Evolutionary conservation across 305 asterid species (phyloP).

Genomic region (Fraxinus paxiana): DNA sequence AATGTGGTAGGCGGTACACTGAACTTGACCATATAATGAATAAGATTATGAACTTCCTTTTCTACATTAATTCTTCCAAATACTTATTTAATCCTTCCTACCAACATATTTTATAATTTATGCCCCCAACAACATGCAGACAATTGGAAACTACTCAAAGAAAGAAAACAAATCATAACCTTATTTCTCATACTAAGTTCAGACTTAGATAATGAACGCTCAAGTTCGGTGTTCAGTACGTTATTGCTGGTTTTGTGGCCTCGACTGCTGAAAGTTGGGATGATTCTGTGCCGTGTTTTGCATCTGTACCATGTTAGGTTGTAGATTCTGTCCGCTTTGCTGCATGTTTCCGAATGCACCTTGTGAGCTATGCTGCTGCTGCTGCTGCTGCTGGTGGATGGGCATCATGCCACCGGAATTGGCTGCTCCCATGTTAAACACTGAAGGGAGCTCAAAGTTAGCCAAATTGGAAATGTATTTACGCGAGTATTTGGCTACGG

Average conservation of each 20-base stretch:
- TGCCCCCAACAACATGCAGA: not conserved
- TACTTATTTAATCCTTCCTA: not conserved
- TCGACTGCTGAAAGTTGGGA: slow-evolving; percentile 79
- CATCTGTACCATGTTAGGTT: slow-evolving; percentile 47
- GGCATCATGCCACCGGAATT: slow-evolving; percentile 70
- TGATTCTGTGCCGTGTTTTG: slow-evolving; percentile 68
- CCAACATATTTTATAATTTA: not conserved
- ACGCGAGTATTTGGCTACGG: not conserved
- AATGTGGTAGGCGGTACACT: not conserved
- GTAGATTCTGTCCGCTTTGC: slow-evolving; percentile 60
- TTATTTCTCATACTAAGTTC: not conserved
- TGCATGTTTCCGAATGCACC: slow-evolving; percentile 75
- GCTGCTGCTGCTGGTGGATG: slow-evolving; percentile 41
- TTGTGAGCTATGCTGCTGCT: slow-evolving; percentile 45
- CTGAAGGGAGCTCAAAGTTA: slow-evolving; percentile 38
- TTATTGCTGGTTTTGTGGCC: slow-evolving; percentile 78
- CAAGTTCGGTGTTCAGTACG: not conserved
- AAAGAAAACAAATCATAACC: not conserved
- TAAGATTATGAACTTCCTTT: not conserved
- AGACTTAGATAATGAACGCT: not conserved
- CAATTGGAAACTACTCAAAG: not conserved
- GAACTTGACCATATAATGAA: not conserved
- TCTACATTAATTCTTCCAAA: not conserved
- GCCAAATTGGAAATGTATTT: not conserved
- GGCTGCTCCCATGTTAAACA: slow-evolving; percentile 73